Evolutionary conservation across 2,329 filamentous ascomycete genomes (phyloP), one percentile per base, ranked within the genome.

Genomic region (Elsinoe fawcettii): DNA sequence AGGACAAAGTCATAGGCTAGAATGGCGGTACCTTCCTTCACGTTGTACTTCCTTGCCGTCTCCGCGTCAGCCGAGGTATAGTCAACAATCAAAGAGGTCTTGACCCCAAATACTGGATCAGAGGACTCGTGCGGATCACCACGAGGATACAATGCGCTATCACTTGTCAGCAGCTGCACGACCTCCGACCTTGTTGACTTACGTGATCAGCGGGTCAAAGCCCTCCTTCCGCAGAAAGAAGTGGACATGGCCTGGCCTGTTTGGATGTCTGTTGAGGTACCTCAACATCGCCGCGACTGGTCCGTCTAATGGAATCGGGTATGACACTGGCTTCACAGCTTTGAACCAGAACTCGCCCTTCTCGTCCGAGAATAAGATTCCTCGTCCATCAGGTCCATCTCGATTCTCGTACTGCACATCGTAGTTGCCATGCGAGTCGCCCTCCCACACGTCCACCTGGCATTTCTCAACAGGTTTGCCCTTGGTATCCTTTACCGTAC

Each of bases 41-140:
- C 80, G n/a, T 73, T 75, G 65, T 89, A 86, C 65, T 80, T 74
- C 62, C 76, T 70, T 2, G 60, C 60, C 0, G 84, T 80, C 53
- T 75, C 76, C 30, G 75, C 75, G 0, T 70, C 65, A 69, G 77
- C 70, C 65, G 79, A 72, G 67, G 76, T 69, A 61, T 75, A 60
- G 60, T 87, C 84, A 11, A 88, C 77, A 12, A 87, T 73, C 5
- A 92, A 75, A 36, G 84, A 87, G 66, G 87, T 77, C 70, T 92
- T 92, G 56, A 92, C 87, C 3, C 88, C 88, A 63, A 92, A 91
- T 1, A 91, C 88, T 0, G 87, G 86, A 66, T 92, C 88, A 0
- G 85, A 87, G 1, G 81, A 86, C 72, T 90, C 87, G 67, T 90
- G 91, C 0, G 84, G 85, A 63, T 90, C 87, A 36, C 82, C 83